Evolutionary conservation across 2,329 filamentous ascomycete species (phyloP), one percentile per base, ranked within the genome.

Genomic region (Clathrospora elynae): DNA sequence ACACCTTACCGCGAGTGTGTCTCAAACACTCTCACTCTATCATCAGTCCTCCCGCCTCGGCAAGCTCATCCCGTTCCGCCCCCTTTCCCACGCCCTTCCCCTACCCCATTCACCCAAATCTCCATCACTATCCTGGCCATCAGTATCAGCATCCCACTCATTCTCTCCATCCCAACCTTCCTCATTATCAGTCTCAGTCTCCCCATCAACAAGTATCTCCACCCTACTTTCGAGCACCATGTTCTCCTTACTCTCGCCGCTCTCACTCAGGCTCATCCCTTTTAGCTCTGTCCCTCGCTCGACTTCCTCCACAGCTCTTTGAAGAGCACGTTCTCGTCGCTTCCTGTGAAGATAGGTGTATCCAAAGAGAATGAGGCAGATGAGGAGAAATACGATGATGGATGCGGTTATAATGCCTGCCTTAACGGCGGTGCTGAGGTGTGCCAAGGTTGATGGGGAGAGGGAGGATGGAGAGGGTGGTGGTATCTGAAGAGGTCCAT

Each of bases 181-280:
- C 25, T 44, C 38, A n/a, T 50, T 46, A 17, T 51, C 49, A 2
- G 24, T 23, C 11, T 49, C 33, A 7, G 35, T 38, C 17, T 37
- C 53, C 2, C 46, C 49, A 4, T 53, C 58, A 12, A 61, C 47
- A 8, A 62, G 23, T 39, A 67, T 57, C 28, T 55, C 55, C 9
- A 58, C 51, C 18, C 59, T 40, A 29, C 56, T 61, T 30, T 64
- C 61, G 24, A 63, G 23, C 2, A 62, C 57, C 38, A 59, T 46
- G 20, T 54, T 56, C 23, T 67, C 62, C 23, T 56, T 49, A 24
- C 43, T 57, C 23, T 45, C 50, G 16, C 32, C 22, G 23, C 43
- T 57, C 23, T 45, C 50, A 18, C 32, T 25, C 9, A 5, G 13
- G 11, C 23, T 39, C 1, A 2, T 28, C 7, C 30, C 39, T 13